A percentile compares a stretch with the other conserved stretches of the same genome.
phyloP scores from a whole-genome alignment of 768 basidiomycete genomes.

The Rhizopogon sp. region DNA sequence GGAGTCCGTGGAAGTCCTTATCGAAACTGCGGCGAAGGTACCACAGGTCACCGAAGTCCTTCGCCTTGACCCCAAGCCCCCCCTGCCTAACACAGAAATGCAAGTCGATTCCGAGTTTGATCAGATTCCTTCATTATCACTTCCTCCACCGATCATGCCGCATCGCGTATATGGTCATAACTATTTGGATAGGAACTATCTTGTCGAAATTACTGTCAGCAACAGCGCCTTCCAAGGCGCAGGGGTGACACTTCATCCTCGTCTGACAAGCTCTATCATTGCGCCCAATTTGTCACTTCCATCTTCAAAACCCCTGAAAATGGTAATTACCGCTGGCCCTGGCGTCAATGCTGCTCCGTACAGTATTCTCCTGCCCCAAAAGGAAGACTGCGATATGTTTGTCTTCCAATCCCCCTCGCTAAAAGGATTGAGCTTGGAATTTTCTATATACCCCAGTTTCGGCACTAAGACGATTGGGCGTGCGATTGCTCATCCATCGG shows the following conservation, averaged over 20 bases:
- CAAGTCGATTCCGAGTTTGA: conserved; percentile 72
- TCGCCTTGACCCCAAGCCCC: conserved; percentile 9
- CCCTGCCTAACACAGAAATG: conserved; percentile 24
- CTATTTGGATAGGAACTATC: conserved; percentile 79
- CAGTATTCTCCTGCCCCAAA: conserved; percentile 80
- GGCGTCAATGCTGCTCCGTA: conserved; percentile 86
- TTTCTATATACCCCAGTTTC: conserved; percentile 96
- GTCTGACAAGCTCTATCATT: conserved; percentile 63
- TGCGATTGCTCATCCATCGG: conserved; percentile 76
- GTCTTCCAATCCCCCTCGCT: conserved; percentile 81
- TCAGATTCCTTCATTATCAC: conserved; percentile 87
- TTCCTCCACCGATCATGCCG: conserved; percentile 98
- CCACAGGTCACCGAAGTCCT: conserved; percentile 11
- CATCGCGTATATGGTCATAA: conserved; percentile 97
- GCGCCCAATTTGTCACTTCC: conserved; percentile 64
- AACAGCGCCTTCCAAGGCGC: conserved; percentile 32
- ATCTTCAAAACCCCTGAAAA: conserved; percentile 76
- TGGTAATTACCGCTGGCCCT: conserved; percentile 89
- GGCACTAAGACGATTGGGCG: conserved; percentile 95
- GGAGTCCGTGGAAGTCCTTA: conserved; percentile 56
- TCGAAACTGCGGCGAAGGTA: conserved; percentile 31
- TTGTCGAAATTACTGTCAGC: conserved; percentile 86
- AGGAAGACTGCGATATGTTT: conserved; percentile 66
- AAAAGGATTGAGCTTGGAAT: conserved; percentile 73
- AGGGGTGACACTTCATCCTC: conserved; percentile 64